These are phyloP conservation scores for Platismatia glauca DNA, from an alignment of 495 filamentous ascomycete species.

Conservation along the genomic window DNA sequence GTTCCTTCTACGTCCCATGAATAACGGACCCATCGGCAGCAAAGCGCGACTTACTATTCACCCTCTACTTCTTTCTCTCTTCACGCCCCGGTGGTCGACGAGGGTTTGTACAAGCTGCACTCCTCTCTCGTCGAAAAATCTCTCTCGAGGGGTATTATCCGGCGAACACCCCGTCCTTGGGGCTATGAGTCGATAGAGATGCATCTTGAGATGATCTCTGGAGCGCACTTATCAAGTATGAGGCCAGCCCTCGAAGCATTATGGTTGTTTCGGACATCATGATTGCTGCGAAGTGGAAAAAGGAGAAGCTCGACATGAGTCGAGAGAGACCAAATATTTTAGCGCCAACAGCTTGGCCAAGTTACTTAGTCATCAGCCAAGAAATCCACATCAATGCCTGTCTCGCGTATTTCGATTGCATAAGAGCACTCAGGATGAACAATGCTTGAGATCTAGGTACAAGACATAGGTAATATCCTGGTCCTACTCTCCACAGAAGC, in stretches of 20 bases:
- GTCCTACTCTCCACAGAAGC: neutral
- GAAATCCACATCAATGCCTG: neutral
- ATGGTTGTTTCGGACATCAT: constrained; percentile 13
- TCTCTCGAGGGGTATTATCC: constrained; percentile 40
- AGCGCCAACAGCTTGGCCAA: constrained; percentile 2
- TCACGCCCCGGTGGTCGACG: neutral
- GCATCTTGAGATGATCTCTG: constrained; percentile 31
- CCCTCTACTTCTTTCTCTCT: neutral
- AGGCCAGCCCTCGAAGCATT: constrained; percentile 15
- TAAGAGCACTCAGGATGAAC: no score
- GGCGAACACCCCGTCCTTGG: constrained; percentile 61
- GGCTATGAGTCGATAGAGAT: constrained; percentile 49
- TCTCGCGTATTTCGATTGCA: no score
- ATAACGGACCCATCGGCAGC: neutral
- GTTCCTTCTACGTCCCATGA: neutral
- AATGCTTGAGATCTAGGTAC: no score
- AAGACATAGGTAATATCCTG: neutral
- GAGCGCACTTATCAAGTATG: neutral
- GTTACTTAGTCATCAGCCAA: neutral
- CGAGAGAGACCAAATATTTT: neutral
- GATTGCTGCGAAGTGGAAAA: constrained; percentile 1
- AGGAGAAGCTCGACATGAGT: neutral
- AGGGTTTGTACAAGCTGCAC: constrained; percentile 16
- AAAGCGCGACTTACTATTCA: neutral
- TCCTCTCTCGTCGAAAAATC: constrained; percentile 31